phyloP scores from a whole-genome alignment of 2,329 filamentous ascomycete species.

The Ceratocystis ficicola region DNA sequence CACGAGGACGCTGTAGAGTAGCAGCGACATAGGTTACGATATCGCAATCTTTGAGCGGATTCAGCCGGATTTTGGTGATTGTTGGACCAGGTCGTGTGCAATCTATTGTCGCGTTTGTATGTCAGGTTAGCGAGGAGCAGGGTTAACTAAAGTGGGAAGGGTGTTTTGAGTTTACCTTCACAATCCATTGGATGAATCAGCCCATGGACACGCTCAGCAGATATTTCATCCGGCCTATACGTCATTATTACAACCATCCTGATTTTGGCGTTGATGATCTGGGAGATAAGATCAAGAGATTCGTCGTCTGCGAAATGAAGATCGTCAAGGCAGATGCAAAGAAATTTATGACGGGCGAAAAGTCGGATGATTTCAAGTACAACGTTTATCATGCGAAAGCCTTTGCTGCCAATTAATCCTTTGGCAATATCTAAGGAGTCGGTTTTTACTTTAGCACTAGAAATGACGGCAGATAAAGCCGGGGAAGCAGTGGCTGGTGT shows the following conservation, averaged over 20 bases:
- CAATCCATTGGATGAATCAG: conserved; percentile 43
- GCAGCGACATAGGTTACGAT: conserved; percentile 71
- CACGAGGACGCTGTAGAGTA: conserved; percentile 61
- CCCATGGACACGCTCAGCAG: conserved; percentile 41
- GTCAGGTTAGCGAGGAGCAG: background rate
- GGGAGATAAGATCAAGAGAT: conserved; percentile 68
- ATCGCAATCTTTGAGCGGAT: conserved; percentile 64
- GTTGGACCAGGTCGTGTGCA: conserved; percentile 37
- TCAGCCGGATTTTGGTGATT: conserved; percentile 58
- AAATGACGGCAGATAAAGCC: conserved; percentile 29
- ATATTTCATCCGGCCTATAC: conserved; percentile 54
- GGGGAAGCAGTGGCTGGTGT: conserved; percentile 38
- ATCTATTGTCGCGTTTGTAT: conserved; percentile 28
- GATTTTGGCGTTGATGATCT: conserved; percentile 66
- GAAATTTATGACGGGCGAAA: conserved; percentile 71
- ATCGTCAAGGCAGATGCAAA: conserved; percentile 81
- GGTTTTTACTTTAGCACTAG: conserved; percentile 32
- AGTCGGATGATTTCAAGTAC: conserved; percentile 76
- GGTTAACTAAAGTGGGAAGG: background rate
- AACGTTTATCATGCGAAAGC: conserved; percentile 70
- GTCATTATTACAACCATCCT: conserved; percentile 75
- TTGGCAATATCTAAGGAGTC: conserved; percentile 45
- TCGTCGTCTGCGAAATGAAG: conserved; percentile 84
- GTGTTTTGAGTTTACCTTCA: conserved; percentile 34
- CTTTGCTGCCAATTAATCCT: conserved; percentile 46